Percentiles rank a stretch among this genome's conserved stretches.
Evolutionary conservation across 2,329 filamentous ascomycete genomes (phyloP).

Genomic region (Aspergillus sp.): DNA sequence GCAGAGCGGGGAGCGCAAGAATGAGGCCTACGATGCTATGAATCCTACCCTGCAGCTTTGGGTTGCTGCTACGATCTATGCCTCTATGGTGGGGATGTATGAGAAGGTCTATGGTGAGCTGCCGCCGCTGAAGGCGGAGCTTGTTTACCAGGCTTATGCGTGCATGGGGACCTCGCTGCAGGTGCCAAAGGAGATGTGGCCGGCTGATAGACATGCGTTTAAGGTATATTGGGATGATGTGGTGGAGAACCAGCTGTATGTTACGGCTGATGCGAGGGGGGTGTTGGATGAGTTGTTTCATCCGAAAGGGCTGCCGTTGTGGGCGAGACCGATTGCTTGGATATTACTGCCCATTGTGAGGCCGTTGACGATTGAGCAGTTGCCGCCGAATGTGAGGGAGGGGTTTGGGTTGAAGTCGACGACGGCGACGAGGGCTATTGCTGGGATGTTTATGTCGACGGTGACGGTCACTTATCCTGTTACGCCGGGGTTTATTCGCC

Average conservation of each 20-base stretch:
- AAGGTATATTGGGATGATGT: slow-evolving; percentile 9
- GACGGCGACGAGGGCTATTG: neutral
- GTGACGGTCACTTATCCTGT: slow-evolving; percentile 2
- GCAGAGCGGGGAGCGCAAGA: neutral
- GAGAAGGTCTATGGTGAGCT: slow-evolving; percentile 1
- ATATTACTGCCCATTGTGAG: neutral
- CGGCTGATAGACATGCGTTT: slow-evolving; percentile 2
- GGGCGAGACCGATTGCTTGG: slow-evolving; percentile 4
- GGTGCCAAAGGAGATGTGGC: slow-evolving; percentile 9
- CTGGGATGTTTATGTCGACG: neutral
- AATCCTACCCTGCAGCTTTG: slow-evolving; percentile 10
- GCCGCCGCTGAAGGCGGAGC: slow-evolving; percentile 3
- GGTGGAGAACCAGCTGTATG: neutral
- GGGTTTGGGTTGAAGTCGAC: slow-evolving; percentile 4
- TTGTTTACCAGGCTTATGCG: slow-evolving; percentile 7
- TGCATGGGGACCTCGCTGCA: slow-evolving; percentile 6
- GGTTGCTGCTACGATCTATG: slow-evolving; percentile 12
- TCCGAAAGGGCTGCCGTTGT: slow-evolving; percentile 1
- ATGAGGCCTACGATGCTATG: slow-evolving; percentile 2
- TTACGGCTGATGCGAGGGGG: slow-evolving; percentile 1
- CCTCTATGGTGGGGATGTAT: neutral
- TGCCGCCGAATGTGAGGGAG: slow-evolving; percentile 5
- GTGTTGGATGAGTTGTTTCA: slow-evolving; percentile 4
- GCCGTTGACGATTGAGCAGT: slow-evolving; percentile 7
- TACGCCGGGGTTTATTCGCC: slow-evolving; percentile 2